phyloP scores from a whole-genome alignment of 1,139 yeast genomes.

The Debaryomyces robertsiae region DNA sequence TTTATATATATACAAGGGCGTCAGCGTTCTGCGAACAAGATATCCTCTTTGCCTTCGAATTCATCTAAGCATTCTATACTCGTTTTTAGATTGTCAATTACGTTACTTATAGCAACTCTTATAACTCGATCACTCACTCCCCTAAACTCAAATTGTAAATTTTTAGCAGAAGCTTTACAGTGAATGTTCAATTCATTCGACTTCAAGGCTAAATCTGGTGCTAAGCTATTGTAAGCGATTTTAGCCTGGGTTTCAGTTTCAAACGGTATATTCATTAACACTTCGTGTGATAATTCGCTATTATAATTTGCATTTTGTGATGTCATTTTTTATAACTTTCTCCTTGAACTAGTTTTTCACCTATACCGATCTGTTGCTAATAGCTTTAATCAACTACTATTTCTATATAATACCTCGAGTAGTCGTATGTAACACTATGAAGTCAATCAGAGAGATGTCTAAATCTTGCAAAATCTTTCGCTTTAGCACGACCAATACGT shows the following conservation, averaged over 20 bases:
- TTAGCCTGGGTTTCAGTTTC: conserved; percentile 57
- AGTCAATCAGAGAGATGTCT: no score
- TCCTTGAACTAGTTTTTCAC: no score
- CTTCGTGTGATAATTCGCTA: conserved; percentile 5
- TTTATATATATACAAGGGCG: no score
- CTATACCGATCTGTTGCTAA: neutral
- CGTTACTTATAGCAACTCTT: conserved; percentile 70
- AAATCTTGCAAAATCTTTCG: no score
- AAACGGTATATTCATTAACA: conserved; percentile 54
- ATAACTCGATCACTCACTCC: conserved; percentile 66
- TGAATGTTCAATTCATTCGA: conserved; percentile 57
- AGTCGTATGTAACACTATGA: no score
- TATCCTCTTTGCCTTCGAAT: conserved; percentile 46
- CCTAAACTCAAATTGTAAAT: conserved; percentile 46
- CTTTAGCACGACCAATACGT: no score
- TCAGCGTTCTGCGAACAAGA: conserved; percentile 15
- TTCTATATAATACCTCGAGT: no score
- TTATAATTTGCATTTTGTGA: neutral
- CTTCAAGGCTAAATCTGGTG: conserved; percentile 79
- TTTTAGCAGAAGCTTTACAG: conserved; percentile 31
- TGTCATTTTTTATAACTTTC: neutral
- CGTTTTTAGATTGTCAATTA: conserved; percentile 65
- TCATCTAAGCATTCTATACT: conserved; percentile 69
- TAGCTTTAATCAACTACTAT: no score
- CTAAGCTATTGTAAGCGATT: conserved; percentile 60